Evolutionary conservation across 352 stramenopile genomes (phyloP), one percentile per base, ranked within the genome.

Genomic region (Globisporangium megalacanthum): DNA sequence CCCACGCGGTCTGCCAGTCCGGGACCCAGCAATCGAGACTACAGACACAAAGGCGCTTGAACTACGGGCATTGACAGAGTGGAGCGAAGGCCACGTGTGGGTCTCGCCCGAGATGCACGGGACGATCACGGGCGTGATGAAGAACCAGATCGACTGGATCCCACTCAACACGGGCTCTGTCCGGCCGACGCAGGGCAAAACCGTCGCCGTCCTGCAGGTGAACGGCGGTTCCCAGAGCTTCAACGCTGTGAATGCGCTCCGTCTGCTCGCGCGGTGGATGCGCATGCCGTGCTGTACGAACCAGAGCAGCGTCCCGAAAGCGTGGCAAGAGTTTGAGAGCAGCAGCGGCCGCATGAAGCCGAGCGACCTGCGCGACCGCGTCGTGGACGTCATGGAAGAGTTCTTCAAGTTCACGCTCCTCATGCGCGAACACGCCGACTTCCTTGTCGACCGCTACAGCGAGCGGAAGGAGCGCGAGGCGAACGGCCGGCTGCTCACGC

Each of bases 81-180:
- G 79, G 79, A 82, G 65, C 61, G 79, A 89, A 54, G 79, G 79
- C 58, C 75, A 86, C 54, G 68, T 86, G 39, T 86, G 73, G 73
- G 62, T 79, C 36, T 79, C 66, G 45, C 79, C 79, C 15, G 79
- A 89, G 69, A 83, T 85, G 78, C 73, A 84, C 59, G 79, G 79
- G 37, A 69, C 65, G 22, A 76, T 87, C 51, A 89, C 76, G 25
- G 76, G 73, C 42, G 64, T 69, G 11, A 86, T 89, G 57, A 89
- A 89, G 61, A 89, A 88, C 68, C 77, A 86, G 65, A 87, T 84
- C 53, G 78, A 88, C 68, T 86, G 75, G 75, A 68, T 79, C 49
- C 71, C 71, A 15, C 67, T 89, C 14, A 87, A 80, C 58, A 82
- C 69, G 44, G 79, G 79, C 53, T 79, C 70, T 1, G 68, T 88